These are phyloP conservation scores for Zygosaccharomyces sapae DNA, from an alignment of 1,139 yeast species.

Conservation along the genomic window DNA sequence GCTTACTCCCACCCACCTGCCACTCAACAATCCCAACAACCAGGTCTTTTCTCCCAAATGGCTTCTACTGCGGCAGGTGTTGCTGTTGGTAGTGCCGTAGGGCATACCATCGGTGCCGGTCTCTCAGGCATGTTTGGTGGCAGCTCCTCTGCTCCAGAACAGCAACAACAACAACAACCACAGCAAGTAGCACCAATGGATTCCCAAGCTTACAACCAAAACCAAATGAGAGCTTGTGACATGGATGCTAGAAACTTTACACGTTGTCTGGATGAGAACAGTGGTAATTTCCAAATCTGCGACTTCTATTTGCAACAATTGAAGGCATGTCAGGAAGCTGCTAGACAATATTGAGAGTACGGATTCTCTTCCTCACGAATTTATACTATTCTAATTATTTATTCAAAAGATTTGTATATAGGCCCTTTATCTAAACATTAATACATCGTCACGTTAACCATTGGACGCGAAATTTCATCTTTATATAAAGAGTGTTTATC, in stretches of 20 bases:
- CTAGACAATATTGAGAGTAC: conserved; percentile 59
- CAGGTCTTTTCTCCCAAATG: conserved; percentile 95
- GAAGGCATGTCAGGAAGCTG: conserved; percentile 95
- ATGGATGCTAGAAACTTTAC: conserved; percentile 93
- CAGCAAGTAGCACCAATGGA: conserved; percentile 24
- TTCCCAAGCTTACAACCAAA: conserved; percentile 41
- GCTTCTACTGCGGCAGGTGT: conserved; percentile 99
- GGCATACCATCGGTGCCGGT: conserved; percentile 96
- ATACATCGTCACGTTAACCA: conserved; percentile 24
- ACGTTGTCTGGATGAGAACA: conserved; percentile 87
- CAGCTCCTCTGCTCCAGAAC: conserved; percentile 49
- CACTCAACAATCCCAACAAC: conserved; percentile 56
- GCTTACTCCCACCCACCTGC: conserved; percentile 39
- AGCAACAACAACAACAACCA: conserved; percentile 25
- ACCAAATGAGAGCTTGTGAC: conserved; percentile 67
- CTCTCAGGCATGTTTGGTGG: conserved; percentile 82
- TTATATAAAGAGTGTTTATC: neutral
- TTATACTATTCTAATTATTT: too few species aligned
- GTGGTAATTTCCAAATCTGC: conserved; percentile 94
- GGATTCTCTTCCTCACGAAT: neutral
- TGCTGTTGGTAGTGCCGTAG: conserved; percentile 95
- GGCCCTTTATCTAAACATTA: conserved; percentile 10
- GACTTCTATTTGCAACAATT: conserved; percentile 94
- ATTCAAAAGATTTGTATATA: conserved; percentile 2
- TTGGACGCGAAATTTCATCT: conserved; percentile 15